phyloP scores from a whole-genome alignment of 2,329 filamentous ascomycete species.

The Stemphylium lycopersici region DNA sequence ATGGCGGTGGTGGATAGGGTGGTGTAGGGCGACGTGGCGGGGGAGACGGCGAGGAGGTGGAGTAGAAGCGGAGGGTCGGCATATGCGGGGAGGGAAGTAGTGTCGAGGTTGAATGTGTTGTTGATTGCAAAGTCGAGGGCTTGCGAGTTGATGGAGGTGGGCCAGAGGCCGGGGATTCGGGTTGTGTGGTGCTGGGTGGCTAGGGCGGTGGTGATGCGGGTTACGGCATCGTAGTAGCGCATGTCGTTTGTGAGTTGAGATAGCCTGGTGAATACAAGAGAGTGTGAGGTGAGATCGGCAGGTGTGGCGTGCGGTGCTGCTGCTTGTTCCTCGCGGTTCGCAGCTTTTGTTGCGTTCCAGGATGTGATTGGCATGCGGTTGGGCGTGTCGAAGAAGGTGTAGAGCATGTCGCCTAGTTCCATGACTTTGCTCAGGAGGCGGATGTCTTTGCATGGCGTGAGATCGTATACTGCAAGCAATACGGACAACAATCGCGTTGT shows the following conservation, averaged over 20 bases:
- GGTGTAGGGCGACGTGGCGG: slow-evolving; percentile 18
- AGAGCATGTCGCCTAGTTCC: slow-evolving; percentile 67
- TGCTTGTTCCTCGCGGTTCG: slow-evolving; percentile 37
- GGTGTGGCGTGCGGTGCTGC: slow-evolving; percentile 47
- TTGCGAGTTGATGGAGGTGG: slow-evolving; percentile 32
- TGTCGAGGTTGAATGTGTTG: slow-evolving; percentile 10
- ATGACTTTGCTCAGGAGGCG: slow-evolving; percentile 64
- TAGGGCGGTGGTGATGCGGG: slow-evolving; percentile 48
- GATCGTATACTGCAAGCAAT: neutral
- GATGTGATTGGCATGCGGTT: slow-evolving; percentile 64
- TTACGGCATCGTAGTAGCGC: slow-evolving; percentile 53
- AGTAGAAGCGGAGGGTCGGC: neutral
- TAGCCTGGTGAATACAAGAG: slow-evolving; percentile 52
- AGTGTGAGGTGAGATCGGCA: slow-evolving; percentile 51
- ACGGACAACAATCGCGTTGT: neutral
- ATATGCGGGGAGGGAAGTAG: neutral
- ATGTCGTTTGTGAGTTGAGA: slow-evolving; percentile 52
- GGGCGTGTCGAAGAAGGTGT: slow-evolving; percentile 69
- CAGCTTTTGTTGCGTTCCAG: slow-evolving; percentile 20
- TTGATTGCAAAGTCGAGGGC: slow-evolving; percentile 39
- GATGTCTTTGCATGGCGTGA: slow-evolving; percentile 17
- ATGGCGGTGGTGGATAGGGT: slow-evolving; percentile 35
- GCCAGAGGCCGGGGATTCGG: slow-evolving; percentile 53
- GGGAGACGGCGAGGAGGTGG: slow-evolving; percentile 2
- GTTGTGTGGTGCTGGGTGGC: slow-evolving; percentile 49